Percentiles rank a stretch among this genome's conserved stretches.
phyloP scores from a whole-genome alignment of 2,329 filamentous ascomycete genomes.

The Aspergillus neoniger region DNA sequence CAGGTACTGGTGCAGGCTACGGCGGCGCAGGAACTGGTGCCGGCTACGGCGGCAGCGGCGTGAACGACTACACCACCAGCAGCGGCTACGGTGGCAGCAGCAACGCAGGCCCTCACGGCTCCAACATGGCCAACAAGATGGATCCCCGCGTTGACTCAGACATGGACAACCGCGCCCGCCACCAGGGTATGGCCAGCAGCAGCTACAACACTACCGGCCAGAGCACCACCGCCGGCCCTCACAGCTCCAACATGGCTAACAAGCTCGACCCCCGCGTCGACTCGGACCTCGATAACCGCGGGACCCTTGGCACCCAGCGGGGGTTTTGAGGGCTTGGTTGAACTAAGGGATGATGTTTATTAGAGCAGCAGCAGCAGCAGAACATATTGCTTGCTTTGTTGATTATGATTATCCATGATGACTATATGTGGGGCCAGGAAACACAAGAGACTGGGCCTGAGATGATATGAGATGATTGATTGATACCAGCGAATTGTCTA shows the following conservation, averaged over 20 bases:
- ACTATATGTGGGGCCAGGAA: too few relatives aligned
- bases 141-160: slow-evolving; percentile 44
- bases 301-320: slow-evolving; percentile 5
- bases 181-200: slow-evolving; percentile 14
- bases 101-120: slow-evolving; percentile 42
- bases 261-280: slow-evolving; percentile 58
- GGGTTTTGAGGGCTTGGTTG: neutral
- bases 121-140: slow-evolving; percentile 33
- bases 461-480: neutral
- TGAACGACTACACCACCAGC: slow-evolving; percentile 22
- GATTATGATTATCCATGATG: neutral
- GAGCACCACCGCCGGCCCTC: slow-evolving; percentile 39
- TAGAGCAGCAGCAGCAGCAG: neutral
- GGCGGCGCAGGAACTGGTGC: slow-evolving; percentile 13
- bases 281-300: slow-evolving; percentile 41
- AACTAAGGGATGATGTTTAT: neutral
- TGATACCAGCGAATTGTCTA: neutral
- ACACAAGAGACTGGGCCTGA: neutral
- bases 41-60: neutral
- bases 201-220: slow-evolving; percentile 7
- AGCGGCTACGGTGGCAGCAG: slow-evolving; percentile 1
- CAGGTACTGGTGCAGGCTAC: slow-evolving; percentile 6
- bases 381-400: too few relatives aligned
- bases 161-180: slow-evolving; percentile 19
- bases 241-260: slow-evolving; percentile 51